These are phyloP conservation scores for Dichotomocladium elegans DNA, from an alignment of 371 early-diverging fungal species.

Conservation along the genomic window DNA sequence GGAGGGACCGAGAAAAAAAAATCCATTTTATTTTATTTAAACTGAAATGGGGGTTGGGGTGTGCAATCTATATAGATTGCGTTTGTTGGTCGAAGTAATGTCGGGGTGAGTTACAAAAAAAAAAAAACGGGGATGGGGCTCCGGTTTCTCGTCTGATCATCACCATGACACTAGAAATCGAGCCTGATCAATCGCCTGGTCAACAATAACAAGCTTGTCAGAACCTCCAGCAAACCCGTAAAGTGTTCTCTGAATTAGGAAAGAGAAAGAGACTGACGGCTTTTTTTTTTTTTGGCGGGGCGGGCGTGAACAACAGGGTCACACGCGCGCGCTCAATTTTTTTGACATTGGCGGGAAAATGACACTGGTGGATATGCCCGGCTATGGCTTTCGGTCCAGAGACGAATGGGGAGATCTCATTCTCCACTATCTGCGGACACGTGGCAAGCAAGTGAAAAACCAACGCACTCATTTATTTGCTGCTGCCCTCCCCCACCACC, in stretches of 20 bases:
- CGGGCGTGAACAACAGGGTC: conserved; percentile 59
- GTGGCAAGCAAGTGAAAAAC: conserved; percentile 63
- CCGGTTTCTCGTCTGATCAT: background rate
- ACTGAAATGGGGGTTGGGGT: background rate
- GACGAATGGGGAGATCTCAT: conserved; percentile 75
- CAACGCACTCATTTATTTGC: no score
- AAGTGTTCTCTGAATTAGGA: conserved; percentile 1
- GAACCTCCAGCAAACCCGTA: conserved; percentile 73
- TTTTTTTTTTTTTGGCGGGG: background rate
- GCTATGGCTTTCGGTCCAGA: conserved; percentile 71
- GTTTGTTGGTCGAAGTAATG: conserved; percentile 77
- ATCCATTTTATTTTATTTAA: no score
- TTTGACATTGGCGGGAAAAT: conserved; percentile 56
- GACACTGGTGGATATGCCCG: conserved; percentile 80
- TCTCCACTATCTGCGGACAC: conserved; percentile 50
- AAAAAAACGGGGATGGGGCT: background rate
- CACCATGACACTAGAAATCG: conserved; percentile 64
- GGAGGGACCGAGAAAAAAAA: no score
- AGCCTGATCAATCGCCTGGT: conserved; percentile 66
- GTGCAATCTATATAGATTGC: conserved; percentile 44
- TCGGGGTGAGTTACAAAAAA: conserved; percentile 41
- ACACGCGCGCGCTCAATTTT: conserved; percentile 69
- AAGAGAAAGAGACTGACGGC: no score
- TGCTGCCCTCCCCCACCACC: background rate
- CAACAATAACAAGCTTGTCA: conserved; percentile 57